Conservation (phyloP, 257 asterid species). For the Lycium barbarum region DNA sequence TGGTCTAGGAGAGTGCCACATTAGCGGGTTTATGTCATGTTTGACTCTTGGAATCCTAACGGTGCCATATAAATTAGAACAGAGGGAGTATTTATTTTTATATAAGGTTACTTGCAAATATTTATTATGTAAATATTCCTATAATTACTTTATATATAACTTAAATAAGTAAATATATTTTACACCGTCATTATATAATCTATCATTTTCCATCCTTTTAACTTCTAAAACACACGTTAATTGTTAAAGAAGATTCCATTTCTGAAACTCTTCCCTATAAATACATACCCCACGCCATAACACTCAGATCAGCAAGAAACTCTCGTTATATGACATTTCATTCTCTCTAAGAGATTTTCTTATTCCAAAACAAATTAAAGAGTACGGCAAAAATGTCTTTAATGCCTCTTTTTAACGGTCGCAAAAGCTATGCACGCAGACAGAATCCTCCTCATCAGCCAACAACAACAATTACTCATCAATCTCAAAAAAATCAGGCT, state of each 20-base stretch:
- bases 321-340: background rate
- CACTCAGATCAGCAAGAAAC: background rate
- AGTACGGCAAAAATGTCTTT: conserved; percentile 33
- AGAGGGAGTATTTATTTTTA: too few relatives aligned
- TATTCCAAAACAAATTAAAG: background rate
- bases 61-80: too few relatives aligned
- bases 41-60: too few relatives aligned
- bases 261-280: background rate
- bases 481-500: background rate
- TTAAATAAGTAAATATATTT: background rate
- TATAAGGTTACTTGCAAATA: background rate
- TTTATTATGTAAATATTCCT: too few relatives aligned
- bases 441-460: background rate
- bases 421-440: conserved; percentile 26
- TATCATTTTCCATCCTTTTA: background rate
- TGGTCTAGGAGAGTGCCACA: too few relatives aligned
- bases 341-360: background rate
- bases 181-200: background rate
- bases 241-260: background rate
- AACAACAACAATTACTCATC: background rate
- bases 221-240: background rate
- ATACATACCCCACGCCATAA: background rate
- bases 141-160: too few relatives aligned
- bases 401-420: conserved; percentile 31
- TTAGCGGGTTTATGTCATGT: too few relatives aligned